Evolutionary conservation across 192 early-diverging fungal genomes (phyloP), one percentile per base, ranked within the genome.

Genomic region (Coemansia sp.): DNA sequence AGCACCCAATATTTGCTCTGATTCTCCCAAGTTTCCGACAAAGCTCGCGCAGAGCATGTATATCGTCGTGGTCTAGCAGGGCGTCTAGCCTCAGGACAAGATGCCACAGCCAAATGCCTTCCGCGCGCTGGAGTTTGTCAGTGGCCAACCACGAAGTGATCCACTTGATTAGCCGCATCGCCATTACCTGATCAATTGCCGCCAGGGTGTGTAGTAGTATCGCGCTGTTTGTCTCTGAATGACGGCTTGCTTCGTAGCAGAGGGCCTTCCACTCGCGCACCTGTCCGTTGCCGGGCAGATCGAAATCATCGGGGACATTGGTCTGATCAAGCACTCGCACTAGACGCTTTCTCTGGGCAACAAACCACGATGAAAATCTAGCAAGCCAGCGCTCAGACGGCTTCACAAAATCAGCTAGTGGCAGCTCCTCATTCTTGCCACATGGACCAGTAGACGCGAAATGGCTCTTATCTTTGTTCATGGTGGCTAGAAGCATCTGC

Each of bases 21-120:
- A 73, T 73, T 17, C 34, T 9, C 38, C 41, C 59, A 34, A 79
- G 62, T 25, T 61, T 60, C 32, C 76, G 71, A 56, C 76, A 79
- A 9, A 79, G 64, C 25, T 79, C 67, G 40, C 76, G 76, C 62
- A 79, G 48, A 5, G 52, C 46, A 53, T 79, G 76, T 13, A 43
- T 79, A 59, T 79, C 76, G 23, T 70, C 71, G 4, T 73, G 71
- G 54, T 79, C 76, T 29, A 79, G 43, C 32, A 79, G 65, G 14
- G 35, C 49, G 58, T 79, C 76, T 36, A 79, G 55, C 41, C 52
- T 67, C 4, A 79, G 68, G 14, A 79, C 38, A 58, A 79, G 52
- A 42, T 74, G 65, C 76, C 76, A 79, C n/a, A 74, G 43, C 76
- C 76, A 79, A 6, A 74, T 69, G 1, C 67, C 68, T 46, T 79